phyloP scores from a whole-genome alignment of 345 rosid species.

The Eucalyptus leucophloia region DNA sequence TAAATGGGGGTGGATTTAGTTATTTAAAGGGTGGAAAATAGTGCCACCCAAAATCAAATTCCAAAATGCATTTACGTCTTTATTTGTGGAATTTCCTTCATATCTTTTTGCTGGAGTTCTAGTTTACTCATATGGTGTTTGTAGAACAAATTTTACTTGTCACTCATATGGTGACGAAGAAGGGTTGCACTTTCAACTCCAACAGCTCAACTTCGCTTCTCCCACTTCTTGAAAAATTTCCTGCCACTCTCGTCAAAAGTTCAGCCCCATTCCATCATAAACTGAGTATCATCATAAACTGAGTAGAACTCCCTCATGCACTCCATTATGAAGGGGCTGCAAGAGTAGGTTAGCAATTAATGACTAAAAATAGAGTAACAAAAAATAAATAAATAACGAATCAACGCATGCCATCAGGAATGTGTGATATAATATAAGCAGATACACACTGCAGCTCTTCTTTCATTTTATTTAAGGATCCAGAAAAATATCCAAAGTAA shows the following conservation, averaged over 20 bases:
- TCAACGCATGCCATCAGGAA: neutral
- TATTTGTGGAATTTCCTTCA: too few relatives aligned
- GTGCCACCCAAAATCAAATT: too few relatives aligned
- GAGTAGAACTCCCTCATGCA: constrained; percentile 71
- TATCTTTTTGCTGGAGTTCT: too few relatives aligned
- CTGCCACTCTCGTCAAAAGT: constrained; percentile 69
- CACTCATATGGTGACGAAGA: neutral
- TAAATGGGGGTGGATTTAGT: too few relatives aligned
- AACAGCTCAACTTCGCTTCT: constrained; percentile 5
- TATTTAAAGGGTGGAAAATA: too few relatives aligned
- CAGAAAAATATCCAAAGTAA: neutral
- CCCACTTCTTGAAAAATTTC: constrained; percentile 26
- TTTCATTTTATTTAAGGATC: neutral
- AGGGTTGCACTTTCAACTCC: constrained; percentile 44
- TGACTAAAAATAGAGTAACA: neutral
- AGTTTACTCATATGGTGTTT: too few relatives aligned
- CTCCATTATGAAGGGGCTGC: constrained; percentile 70
- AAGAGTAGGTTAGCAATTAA: neutral
- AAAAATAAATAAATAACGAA: neutral
- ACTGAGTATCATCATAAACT: constrained; percentile 33
- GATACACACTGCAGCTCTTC: neutral
- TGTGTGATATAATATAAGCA: neutral
- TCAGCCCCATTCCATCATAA: constrained; percentile 90
- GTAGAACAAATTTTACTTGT: too few relatives aligned
- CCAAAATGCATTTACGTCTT: too few relatives aligned